Conservation (phyloP, 352 stramenopile species). For the Globisporangium abappressorium region DNA sequence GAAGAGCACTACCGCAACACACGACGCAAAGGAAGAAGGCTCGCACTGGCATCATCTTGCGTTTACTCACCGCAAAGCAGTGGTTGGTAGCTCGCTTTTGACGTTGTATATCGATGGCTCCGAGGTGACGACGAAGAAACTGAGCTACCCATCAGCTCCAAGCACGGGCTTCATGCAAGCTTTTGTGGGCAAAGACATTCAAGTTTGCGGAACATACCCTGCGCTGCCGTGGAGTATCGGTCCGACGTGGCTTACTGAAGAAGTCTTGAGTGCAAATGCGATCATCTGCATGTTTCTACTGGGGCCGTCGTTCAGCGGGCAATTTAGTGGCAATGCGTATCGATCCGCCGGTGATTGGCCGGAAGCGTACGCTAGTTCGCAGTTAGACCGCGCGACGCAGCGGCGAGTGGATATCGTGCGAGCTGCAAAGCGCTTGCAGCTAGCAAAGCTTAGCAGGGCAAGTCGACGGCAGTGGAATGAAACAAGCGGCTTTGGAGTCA, state of each 20-base stretch:
- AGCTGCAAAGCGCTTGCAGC: slow-evolving; percentile 43
- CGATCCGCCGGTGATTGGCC: slow-evolving; percentile 66
- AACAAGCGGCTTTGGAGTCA: slow-evolving; percentile 5
- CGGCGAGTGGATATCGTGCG: slow-evolving; percentile 52
- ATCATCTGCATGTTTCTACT: slow-evolving; percentile 66
- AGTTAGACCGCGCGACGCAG: slow-evolving; percentile 56
- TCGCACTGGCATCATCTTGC: slow-evolving; percentile 73
- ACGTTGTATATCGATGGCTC: slow-evolving; percentile 73
- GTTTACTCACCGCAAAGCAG: slow-evolving; percentile 66
- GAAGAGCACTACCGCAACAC: neutral
- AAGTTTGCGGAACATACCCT: slow-evolving; percentile 61
- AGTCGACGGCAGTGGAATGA: slow-evolving; percentile 50
- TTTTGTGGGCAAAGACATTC: slow-evolving; percentile 73
- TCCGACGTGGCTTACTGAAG: slow-evolving; percentile 63
- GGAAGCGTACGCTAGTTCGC: slow-evolving; percentile 53
- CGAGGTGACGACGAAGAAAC: slow-evolving; percentile 72
- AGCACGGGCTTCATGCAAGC: slow-evolving; percentile 46
- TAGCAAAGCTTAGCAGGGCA: slow-evolving; percentile 39
- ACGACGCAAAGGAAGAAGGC: slow-evolving; percentile 23
- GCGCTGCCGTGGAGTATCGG: slow-evolving; percentile 65
- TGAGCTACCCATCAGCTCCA: slow-evolving; percentile 59
- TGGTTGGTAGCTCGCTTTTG: slow-evolving; percentile 68
- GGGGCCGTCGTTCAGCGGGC: slow-evolving; percentile 53
- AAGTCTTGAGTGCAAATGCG: slow-evolving; percentile 40
- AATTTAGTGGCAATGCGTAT: slow-evolving; percentile 67